Evolutionary conservation across 192 early-diverging fungal genomes (phyloP), one percentile per base, ranked within the genome.

Genomic region (Dissophora globulifera): DNA sequence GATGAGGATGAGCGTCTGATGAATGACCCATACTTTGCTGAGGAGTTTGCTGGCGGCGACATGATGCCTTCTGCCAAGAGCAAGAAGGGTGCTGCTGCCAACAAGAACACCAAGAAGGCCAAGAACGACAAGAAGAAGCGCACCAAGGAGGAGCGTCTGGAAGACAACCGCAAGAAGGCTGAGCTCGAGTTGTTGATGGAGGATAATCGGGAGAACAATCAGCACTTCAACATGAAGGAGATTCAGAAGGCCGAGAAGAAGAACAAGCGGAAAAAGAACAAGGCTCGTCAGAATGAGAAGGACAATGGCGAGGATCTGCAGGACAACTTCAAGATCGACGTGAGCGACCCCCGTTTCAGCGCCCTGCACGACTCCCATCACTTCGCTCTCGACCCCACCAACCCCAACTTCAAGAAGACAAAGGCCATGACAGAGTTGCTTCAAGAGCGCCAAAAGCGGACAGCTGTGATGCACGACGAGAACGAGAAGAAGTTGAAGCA

Each of bases 331-430:
- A 87, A 93, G 61, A 89, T 98, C 43, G 82, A 98, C 69, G 86
- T 91, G 4, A 71, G 64, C 35, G 97, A 98, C 80, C 87, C 93
- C 50, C 90, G 97, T 58, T 98, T 98, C 70, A 74, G 85, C 19
- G 89, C 91, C 0, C 35, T 96, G 71, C 84, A 89, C 32, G 90
- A 94, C 4, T 90, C 88, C 11, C 90, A 95, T 78, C 89, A 93
- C 55, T 97, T 96, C 80, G 94, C 94, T 26, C 93, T 98, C 47
- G 97, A 98, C 71, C 94, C 96, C 17, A 96, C 94, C 38, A 97
- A 94, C 81, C 93, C 97, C 54, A 90, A 86, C 45, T 94, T 89
- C 82, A 94, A 93, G 81, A 93, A 93, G 82, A 93, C 93, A 15
- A 90, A 88, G 53, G 87, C 82, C 25, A 93, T 93, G 93, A 66